phyloP scores from a whole-genome alignment of 2,329 filamentous ascomycete genomes.

The Penicillium sp. region DNA sequence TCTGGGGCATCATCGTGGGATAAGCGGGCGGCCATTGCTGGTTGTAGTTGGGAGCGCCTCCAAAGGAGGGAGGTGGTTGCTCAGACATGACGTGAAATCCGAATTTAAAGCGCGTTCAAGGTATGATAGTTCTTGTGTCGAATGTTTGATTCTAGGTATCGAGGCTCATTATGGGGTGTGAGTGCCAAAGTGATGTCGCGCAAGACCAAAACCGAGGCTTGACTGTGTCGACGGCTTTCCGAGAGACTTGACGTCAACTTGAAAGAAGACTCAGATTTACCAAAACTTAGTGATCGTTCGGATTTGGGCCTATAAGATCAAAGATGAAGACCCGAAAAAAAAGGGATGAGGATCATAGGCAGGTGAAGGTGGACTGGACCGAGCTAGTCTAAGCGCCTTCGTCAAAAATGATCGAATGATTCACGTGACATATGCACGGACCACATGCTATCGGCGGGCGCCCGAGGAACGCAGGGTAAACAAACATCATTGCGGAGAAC shows the following conservation, averaged over 20 bases:
- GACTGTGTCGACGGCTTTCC: too few relatives aligned
- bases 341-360: neutral
- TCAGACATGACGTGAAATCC: slow-evolving; percentile 44
- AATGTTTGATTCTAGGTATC: slow-evolving; percentile 14
- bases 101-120: neutral
- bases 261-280: too few relatives aligned
- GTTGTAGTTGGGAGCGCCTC: slow-evolving; percentile 36
- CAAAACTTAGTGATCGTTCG: too few relatives aligned
- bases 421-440: slow-evolving; percentile 29
- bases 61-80: slow-evolving; percentile 49
- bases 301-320: neutral
- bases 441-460: slow-evolving; percentile 32
- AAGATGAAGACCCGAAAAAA: neutral
- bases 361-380: neutral
- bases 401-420: slow-evolving; percentile 24
- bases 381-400: slow-evolving; percentile 10
- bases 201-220: neutral
- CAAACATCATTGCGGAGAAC: slow-evolving; percentile 34
- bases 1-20: slow-evolving; percentile 29
- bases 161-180: slow-evolving; percentile 20
- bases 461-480: slow-evolving; percentile 41
- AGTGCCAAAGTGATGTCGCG: neutral
- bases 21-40: slow-evolving; percentile 40
- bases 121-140: neutral
- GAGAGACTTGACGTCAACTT: too few relatives aligned